Evolutionary conservation across 345 rosid genomes (phyloP).

Genomic region (Eucalyptus virginea): DNA sequence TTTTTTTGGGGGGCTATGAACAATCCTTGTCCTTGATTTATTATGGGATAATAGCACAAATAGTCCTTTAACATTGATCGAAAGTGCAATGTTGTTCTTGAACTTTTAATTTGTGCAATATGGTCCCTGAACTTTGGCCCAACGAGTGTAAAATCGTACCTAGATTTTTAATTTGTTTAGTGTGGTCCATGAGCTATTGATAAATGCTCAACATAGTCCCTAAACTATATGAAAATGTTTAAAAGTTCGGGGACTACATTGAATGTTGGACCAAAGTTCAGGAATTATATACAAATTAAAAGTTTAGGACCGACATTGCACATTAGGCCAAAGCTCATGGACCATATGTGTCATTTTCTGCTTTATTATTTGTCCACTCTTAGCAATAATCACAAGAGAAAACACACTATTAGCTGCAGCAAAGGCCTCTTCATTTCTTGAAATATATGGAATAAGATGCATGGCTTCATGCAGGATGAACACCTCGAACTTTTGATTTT

Average conservation of each 20-base stretch:
- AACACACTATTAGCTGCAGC: neutral
- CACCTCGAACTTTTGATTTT: neutral
- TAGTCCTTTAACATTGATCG: neutral
- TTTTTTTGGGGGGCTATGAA: neutral
- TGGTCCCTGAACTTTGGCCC: neutral
- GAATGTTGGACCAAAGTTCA: neutral
- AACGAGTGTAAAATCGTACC: neutral
- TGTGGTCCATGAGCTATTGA: neutral
- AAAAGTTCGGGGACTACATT: neutral
- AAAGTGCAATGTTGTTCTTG: neutral
- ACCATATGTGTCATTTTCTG: neutral
- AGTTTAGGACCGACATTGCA: neutral
- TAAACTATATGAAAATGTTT: neutral
- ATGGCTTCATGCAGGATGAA: neutral
- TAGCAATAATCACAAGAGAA: neutral
- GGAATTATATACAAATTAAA: neutral
- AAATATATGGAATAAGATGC: neutral
- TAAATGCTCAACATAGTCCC: neutral
- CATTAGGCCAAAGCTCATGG: neutral
- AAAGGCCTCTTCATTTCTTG: neutral
- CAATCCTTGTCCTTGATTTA: neutral
- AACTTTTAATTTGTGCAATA: neutral
- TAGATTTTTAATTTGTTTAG: neutral
- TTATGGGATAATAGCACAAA: neutral
- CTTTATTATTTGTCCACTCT: neutral